Evolutionary conservation across 176 grass and related monocot species (phyloP), one percentile per base, ranked within the genome.

Genomic region (Musa beccarii): DNA sequence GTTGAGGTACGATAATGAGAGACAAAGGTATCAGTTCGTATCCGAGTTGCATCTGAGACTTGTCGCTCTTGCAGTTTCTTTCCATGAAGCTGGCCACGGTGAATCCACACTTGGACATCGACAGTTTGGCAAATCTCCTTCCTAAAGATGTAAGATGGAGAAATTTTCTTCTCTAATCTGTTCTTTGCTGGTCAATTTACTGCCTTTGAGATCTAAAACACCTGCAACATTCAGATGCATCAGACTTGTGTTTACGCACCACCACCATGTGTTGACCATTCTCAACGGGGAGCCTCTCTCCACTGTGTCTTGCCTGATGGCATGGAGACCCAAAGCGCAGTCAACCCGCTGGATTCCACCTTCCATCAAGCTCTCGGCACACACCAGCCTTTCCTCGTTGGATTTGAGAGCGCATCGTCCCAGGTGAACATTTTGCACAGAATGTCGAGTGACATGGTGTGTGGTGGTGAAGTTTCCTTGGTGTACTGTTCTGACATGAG

Each of bases 1-100:
- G 96, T 99, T 68, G 96, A 99, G 96, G 96, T 99, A 90, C 78
- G 49, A 11, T 55, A 51, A 61, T 49, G 52, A 77, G 66, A 75
- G 70, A 63, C 57, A 85, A 52, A 85, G 79, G 34, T 6, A 43
- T 5, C 34, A 43, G 4, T 43, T 43, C 4, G 34, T 43, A 43
- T 43, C 34, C 6, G 34, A 43, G 51, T 56, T 19, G 17, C 49
- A 68, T 87, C 82, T 94, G 14, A 91, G 75, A 71, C 52, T 49
- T 77, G 71, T n/a, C 59, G 17, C 11, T 59, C 52, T 72, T 68
- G 19, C 86, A 99, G 95, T 99, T 99, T 82, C 90, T 99, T 19
- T 99, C 95, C 0, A 99, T 99, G 95, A 99, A 99, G 88, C 84
- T 99, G 20, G 90, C 95, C 43, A 94, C 95, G 1, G 95, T 94